Base-by-base conservation (phyloP, 257 asterid species). In the Penstemon davidsonii region DNA sequence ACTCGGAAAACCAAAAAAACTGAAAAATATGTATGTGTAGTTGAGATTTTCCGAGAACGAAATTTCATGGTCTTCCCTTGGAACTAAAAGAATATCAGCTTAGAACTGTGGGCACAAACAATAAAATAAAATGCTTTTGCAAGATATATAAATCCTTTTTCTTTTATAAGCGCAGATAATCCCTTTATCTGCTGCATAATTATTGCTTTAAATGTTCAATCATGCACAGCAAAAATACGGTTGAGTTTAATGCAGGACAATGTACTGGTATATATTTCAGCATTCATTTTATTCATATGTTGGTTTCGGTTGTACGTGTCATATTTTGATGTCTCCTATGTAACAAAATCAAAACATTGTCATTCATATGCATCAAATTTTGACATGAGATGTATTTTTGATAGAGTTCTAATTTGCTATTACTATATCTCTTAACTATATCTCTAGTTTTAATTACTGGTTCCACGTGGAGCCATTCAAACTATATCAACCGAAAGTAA, bases 401-500 rank as follows among this genome's bases (percentile, higher is more conserved):
- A 36, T 49, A 12, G 3, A 49, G 11, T 49, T 3, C 15, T 10
- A 4, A 49, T 49, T 5, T 9, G 11, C 12, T 8, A 47, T 47
- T 47, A 47, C 3, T 45, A 47, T 47, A 47, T 47, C 15, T 3
- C 13, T 8, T 15, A 47, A 47, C 51, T 9, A 46, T 49, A 10
- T 47, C 12, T 49, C 6, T 43, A 54, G n/a, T 71, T 33, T 55
- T 53, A 15, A 15, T 15, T 25, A 50, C 37, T 36, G 15, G 9
- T 53, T 41, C 66, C 71, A 73, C 52, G 59, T 69, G 73, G 66
- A 58, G 79, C 72, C 40, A 46, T 37, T 73, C 50, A 55, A 57
- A 75, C 71, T 57, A 58, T 66, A 70, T 37, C 79, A 77, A 82
- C 83, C 81, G 79, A 80, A 80, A 85, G 80, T 73, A 83, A 83